phyloP scores from a whole-genome alignment of 495 filamentous ascomycete genomes.

The Neurospora tetraspora region DNA sequence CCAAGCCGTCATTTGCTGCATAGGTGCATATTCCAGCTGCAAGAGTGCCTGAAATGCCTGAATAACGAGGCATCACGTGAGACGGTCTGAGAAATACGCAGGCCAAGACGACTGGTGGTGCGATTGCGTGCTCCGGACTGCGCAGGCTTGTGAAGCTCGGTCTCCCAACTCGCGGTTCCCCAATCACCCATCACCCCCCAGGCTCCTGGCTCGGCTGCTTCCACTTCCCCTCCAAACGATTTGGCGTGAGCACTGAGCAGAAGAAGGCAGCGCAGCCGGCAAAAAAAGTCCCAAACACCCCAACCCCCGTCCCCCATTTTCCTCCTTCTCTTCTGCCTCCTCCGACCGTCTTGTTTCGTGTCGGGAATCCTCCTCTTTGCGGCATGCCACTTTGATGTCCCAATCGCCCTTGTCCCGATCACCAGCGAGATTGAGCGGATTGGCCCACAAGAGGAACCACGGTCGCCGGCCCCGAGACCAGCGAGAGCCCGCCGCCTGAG shows the following conservation, averaged over 20 bases:
- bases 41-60: slow-evolving; percentile 19
- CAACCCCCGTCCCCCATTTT: slow-evolving; percentile 24
- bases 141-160: slow-evolving; percentile 13
- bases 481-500: background rate
- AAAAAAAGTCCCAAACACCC: slow-evolving; percentile 26
- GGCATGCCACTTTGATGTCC: slow-evolving; percentile 28
- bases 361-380: slow-evolving; percentile 15
- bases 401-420: slow-evolving; percentile 21
- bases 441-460: slow-evolving; percentile 9
- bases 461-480: slow-evolving; percentile 3
- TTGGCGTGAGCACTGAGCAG: background rate
- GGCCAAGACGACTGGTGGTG: background rate
- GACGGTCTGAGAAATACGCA: slow-evolving; percentile 24
- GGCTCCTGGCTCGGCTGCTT: slow-evolving; percentile 9
- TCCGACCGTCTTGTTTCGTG: slow-evolving; percentile 18
- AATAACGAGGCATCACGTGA: slow-evolving; percentile 9
- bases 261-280: slow-evolving; percentile 15
- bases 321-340: slow-evolving; percentile 14
- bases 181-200: slow-evolving; percentile 14
- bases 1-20: slow-evolving; percentile 18
- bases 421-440: slow-evolving; percentile 21
- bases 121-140: slow-evolving; percentile 2
- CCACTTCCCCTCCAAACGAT: slow-evolving; percentile 19
- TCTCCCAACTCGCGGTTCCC: slow-evolving; percentile 12
- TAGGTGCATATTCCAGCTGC: slow-evolving; percentile 19